Evolutionary conservation across 352 stramenopile genomes (phyloP).

Genomic region (Globisporangium paddicum): DNA sequence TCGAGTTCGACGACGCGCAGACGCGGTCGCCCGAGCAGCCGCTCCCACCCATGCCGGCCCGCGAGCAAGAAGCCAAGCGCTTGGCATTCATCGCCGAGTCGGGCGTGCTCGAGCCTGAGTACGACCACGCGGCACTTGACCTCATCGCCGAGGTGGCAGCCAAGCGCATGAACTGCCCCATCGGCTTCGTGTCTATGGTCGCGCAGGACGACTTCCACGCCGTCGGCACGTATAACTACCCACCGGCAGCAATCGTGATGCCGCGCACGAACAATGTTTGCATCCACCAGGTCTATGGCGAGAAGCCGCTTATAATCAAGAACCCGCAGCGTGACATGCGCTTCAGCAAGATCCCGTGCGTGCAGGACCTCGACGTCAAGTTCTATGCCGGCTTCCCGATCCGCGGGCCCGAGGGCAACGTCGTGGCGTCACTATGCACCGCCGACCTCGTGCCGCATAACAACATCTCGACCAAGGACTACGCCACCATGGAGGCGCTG

Average conservation of each 20-base stretch:
- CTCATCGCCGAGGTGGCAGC: slow-evolving; percentile 52
- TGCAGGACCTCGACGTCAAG: slow-evolving; percentile 44
- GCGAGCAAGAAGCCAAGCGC: slow-evolving; percentile 35
- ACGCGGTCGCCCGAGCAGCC: slow-evolving; percentile 30
- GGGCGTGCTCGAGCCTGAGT: slow-evolving; percentile 31
- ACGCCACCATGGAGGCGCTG: slow-evolving; percentile 67
- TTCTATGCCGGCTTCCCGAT: slow-evolving; percentile 69
- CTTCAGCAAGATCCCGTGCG: slow-evolving; percentile 43
- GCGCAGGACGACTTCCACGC: slow-evolving; percentile 45
- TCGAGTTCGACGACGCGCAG: slow-evolving; percentile 32
- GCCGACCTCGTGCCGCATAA: slow-evolving; percentile 38
- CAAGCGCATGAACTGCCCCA: slow-evolving; percentile 42
- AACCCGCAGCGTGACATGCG: slow-evolving; percentile 62
- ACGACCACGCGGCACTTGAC: slow-evolving; percentile 46
- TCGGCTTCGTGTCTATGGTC: slow-evolving; percentile 59
- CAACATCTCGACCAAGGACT: slow-evolving; percentile 65
- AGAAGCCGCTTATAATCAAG: slow-evolving; percentile 58
- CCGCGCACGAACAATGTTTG: slow-evolving; percentile 53
- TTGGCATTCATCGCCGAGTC: slow-evolving; percentile 43
- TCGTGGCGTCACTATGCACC: slow-evolving; percentile 43
- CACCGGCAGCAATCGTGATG: slow-evolving; percentile 18
- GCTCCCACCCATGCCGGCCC: slow-evolving; percentile 33
- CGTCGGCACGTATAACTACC: slow-evolving; percentile 42
- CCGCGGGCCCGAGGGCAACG: slow-evolving; percentile 31
- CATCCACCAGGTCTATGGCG: slow-evolving; percentile 48